Evolutionary conservation across 352 stramenopile species (phyloP).

Genomic region (Phytopythium helicoides): DNA sequence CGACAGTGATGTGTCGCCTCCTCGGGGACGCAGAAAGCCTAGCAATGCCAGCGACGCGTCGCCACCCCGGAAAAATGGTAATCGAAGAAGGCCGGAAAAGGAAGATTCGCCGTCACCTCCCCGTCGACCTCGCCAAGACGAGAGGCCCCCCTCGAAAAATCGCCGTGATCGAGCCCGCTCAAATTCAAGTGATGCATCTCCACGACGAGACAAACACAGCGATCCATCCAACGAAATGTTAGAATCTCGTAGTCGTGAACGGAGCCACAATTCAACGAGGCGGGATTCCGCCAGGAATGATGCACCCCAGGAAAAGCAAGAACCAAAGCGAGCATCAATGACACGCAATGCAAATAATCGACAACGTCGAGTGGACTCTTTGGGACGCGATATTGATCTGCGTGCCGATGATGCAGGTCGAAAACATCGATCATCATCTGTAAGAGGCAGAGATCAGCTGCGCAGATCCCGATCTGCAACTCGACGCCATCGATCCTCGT

Average conservation of each 20-base stretch:
- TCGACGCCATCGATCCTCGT: constrained; percentile 18
- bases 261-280: no score
- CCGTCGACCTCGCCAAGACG: no score
- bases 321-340: no score
- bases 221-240: background rate
- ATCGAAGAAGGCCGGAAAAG: background rate
- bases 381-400: constrained; percentile 13
- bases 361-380: constrained; percentile 16
- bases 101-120: no score
- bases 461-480: constrained; percentile 4
- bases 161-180: no score
- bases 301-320: no score
- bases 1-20: constrained; percentile 13
- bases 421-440: background rate
- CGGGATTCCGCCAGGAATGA: no score
- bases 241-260: no score
- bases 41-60: constrained; percentile 9
- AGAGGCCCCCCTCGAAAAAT: no score
- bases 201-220: background rate
- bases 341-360: background rate
- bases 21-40: constrained; percentile 10
- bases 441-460: background rate
- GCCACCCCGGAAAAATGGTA: constrained; percentile 8
- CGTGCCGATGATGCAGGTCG: background rate
- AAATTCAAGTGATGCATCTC: background rate